Evolutionary conservation across 257 asterid species (phyloP).

Genomic region (Scutellaria galericulata): DNA sequence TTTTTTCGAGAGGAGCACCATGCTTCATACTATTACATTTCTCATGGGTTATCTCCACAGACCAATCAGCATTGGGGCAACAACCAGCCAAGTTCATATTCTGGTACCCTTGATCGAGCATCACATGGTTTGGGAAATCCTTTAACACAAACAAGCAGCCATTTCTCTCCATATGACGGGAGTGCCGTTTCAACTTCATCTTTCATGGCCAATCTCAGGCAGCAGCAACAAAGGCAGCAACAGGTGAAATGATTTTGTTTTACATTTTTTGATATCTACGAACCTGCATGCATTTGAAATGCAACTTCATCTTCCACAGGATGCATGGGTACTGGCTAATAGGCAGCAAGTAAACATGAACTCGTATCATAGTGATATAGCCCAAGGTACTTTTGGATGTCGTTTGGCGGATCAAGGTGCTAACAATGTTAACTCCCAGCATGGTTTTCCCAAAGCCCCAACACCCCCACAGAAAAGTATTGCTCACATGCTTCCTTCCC

Average conservation of each 20-base stretch:
- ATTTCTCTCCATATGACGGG: slow-evolving; percentile 43
- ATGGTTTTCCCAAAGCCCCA: slow-evolving; percentile 36
- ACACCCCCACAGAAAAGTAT: slow-evolving; percentile 31
- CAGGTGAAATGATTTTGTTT: slow-evolving; percentile 40
- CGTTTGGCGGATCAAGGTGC: slow-evolving; percentile 37
- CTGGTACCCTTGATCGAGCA: slow-evolving; percentile 43
- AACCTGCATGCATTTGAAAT: not conserved
- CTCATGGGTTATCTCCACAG: slow-evolving; percentile 55
- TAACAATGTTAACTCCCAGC: slow-evolving; percentile 33
- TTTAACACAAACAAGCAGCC: slow-evolving; percentile 45
- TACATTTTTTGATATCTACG: not conserved
- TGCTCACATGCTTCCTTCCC: slow-evolving; percentile 38
- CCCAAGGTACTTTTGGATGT: slow-evolving; percentile 34
- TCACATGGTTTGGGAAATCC: slow-evolving; percentile 48
- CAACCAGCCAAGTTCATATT: slow-evolving; percentile 44
- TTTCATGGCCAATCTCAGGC: slow-evolving; percentile 45
- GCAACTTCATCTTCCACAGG: slow-evolving; percentile 40
- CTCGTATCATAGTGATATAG: slow-evolving; percentile 38
- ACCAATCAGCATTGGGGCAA: slow-evolving; percentile 49
- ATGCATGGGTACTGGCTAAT: slow-evolving; percentile 43
- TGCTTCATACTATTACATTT: slow-evolving; percentile 53
- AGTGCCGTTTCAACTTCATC: slow-evolving; percentile 46
- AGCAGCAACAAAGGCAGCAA: slow-evolving; percentile 38
- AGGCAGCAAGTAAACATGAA: slow-evolving; percentile 44
- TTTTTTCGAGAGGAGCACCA: slow-evolving; percentile 58